Percentiles rank a stretch among this genome's conserved stretches.
phyloP scores from a whole-genome alignment of 305 asterid genomes.

The Fraxinus ornus region DNA sequence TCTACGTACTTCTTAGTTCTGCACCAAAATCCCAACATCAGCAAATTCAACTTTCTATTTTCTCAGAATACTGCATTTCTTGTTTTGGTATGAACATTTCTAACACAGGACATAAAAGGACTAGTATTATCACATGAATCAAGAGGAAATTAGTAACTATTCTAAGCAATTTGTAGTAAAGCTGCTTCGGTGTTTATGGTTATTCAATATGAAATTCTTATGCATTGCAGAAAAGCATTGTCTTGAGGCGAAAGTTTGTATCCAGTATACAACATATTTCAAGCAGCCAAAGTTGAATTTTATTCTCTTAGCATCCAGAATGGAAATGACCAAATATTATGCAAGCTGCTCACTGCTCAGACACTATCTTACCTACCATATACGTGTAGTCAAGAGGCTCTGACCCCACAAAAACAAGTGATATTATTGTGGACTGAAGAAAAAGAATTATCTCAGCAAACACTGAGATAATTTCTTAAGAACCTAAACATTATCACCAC shows the following conservation, averaged over 20 bases:
- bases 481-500: neutral
- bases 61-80: neutral
- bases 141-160: neutral
- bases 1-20: slow-evolving; percentile 1
- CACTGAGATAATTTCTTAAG: neutral
- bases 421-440: neutral
- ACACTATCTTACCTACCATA: neutral
- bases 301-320: neutral
- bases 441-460: neutral
- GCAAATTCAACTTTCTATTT: neutral
- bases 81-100: neutral
- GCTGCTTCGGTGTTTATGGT: neutral
- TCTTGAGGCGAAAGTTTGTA: neutral
- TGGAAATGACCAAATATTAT: neutral
- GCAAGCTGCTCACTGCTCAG: neutral
- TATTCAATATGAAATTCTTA: neutral
- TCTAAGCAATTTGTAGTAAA: neutral
- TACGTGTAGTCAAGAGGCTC: neutral
- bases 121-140: neutral
- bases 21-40: neutral
- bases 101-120: neutral
- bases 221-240: neutral
- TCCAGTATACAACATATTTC: neutral
- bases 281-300: neutral
- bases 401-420: neutral